These are phyloP conservation scores for Dipodascus geniculatus DNA, from an alignment of 805 yeast species.

Conservation along the genomic window DNA sequence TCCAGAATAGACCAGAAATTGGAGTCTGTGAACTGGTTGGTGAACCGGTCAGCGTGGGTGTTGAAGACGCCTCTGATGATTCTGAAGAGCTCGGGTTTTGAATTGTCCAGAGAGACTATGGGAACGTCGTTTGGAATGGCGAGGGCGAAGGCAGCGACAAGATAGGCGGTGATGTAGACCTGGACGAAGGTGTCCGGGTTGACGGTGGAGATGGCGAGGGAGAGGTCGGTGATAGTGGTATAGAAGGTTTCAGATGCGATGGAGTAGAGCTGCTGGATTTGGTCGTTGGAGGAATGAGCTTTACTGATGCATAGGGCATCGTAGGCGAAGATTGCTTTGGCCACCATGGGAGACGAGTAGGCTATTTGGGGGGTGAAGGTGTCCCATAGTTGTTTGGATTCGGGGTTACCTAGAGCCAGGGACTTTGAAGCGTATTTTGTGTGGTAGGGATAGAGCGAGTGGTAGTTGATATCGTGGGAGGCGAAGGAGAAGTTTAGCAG, in stretches of 20 bases:
- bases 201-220: not conserved
- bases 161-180: not conserved
- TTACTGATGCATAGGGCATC: not conserved
- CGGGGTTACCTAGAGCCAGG: not conserved
- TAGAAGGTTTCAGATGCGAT: not conserved
- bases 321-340: not conserved
- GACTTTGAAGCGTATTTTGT: not conserved
- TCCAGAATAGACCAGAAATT: not conserved
- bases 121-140: not conserved
- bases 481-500: not conserved
- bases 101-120: not conserved
- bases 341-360: not conserved
- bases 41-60: not conserved
- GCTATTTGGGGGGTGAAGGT: not conserved
- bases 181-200: not conserved
- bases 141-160: not conserved
- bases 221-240: not conserved
- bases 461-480: not conserved
- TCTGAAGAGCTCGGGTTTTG: not conserved
- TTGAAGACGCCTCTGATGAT: not conserved
- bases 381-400: not conserved
- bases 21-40: not conserved
- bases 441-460: not conserved
- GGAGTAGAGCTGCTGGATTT: not conserved
- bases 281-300: not conserved